phyloP scores from a whole-genome alignment of 352 stramenopile genomes.

The Phytophthora brassicae region DNA sequence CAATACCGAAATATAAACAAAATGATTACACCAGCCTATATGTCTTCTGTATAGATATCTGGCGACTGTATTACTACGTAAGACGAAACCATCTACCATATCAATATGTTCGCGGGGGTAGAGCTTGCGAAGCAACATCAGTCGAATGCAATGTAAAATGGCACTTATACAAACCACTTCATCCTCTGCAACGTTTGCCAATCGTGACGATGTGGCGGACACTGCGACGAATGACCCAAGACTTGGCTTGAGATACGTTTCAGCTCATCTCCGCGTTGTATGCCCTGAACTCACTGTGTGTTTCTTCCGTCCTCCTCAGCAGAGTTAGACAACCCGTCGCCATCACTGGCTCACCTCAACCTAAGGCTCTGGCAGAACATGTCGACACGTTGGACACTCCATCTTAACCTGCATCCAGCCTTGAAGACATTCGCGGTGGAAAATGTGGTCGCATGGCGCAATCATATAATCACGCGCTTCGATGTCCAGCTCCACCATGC shows the following conservation, averaged over 20 bases:
- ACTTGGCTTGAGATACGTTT: slow-evolving; percentile 9
- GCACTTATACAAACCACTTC: slow-evolving; percentile 3
- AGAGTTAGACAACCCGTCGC: slow-evolving; percentile 15
- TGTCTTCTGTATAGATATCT: slow-evolving; percentile 33
- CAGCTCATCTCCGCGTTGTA: slow-evolving; percentile 18
- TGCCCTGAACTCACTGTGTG: slow-evolving; percentile 19
- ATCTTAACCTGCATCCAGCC: slow-evolving; percentile 98
- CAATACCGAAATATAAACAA: too few relatives aligned
- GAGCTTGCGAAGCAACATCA: not conserved
- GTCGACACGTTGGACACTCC: slow-evolving; percentile 95
- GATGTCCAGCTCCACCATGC: slow-evolving; percentile 83
- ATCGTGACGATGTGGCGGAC: slow-evolving; percentile 17
- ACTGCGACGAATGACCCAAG: slow-evolving; percentile 1
- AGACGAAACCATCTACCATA: slow-evolving; percentile 26
- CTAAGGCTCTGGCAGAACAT: slow-evolving; percentile 86
- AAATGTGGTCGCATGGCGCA: slow-evolving; percentile 96
- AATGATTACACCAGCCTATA: slow-evolving; percentile 24
- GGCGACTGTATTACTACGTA: slow-evolving; percentile 27
- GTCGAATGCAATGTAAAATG: slow-evolving; percentile 14
- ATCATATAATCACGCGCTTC: slow-evolving; percentile 94
- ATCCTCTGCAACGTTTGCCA: slow-evolving; percentile 14
- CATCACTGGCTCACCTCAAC: slow-evolving; percentile 21
- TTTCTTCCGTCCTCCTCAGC: slow-evolving; percentile 32
- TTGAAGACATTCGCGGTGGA: slow-evolving; percentile 93
- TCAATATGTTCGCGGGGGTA: slow-evolving; percentile 23